phyloP scores from a whole-genome alignment of 352 stramenopile genomes.

The Pilasporangium apinafurcum region DNA sequence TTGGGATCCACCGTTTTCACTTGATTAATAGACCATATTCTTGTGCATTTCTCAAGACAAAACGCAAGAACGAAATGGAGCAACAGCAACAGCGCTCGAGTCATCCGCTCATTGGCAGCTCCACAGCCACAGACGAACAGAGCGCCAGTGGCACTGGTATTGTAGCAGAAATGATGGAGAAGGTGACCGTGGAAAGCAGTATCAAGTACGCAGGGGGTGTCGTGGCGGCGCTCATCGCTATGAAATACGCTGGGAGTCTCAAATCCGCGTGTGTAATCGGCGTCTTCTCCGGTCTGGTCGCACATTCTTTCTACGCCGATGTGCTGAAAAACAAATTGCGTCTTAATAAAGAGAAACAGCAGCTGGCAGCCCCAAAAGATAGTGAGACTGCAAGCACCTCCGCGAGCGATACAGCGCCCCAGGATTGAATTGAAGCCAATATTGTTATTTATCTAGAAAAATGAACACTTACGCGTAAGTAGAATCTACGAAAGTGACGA shows the following conservation, averaged over 20 bases:
- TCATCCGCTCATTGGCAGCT: too few species aligned
- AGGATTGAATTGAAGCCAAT: neutral
- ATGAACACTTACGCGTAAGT: neutral
- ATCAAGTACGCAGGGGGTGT: constrained; percentile 55
- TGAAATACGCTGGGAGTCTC: constrained; percentile 55
- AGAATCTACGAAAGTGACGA: constrained; percentile 27
- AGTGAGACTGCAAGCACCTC: neutral
- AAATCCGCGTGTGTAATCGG: constrained; percentile 52
- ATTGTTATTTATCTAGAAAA: constrained; percentile 3
- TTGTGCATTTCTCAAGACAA: neutral
- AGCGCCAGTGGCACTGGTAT: too few species aligned
- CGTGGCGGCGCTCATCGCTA: constrained; percentile 48
- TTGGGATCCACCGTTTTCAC: too few species aligned
- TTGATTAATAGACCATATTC: too few species aligned
- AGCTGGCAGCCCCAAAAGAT: constrained; percentile 2
- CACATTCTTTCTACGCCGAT: constrained; percentile 67
- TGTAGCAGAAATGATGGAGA: constrained; percentile 15
- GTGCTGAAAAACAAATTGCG: constrained; percentile 40
- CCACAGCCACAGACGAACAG: too few species aligned
- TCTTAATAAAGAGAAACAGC: constrained; percentile 8
- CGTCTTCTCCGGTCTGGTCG: constrained; percentile 54
- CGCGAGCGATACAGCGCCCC: neutral
- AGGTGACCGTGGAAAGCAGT: constrained; percentile 34
- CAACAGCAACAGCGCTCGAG: neutral
- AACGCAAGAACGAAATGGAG: neutral